These are phyloP conservation scores for Schwanniomyces etchellsii DNA, from an alignment of 1,139 yeast genomes.

Conservation along the genomic window DNA sequence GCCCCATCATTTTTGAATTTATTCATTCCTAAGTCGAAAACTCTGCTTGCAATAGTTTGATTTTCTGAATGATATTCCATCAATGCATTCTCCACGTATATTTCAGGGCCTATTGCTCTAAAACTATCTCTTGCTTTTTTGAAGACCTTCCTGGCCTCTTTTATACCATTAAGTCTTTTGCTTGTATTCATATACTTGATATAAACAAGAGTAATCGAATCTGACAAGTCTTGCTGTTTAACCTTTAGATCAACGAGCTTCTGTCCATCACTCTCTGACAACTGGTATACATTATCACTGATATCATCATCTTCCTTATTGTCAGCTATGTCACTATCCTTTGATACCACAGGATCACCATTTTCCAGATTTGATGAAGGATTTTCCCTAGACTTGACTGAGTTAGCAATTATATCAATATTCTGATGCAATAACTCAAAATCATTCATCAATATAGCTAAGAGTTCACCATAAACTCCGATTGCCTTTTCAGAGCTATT, in stretches of 20 bases:
- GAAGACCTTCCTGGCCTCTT: conserved; percentile 68
- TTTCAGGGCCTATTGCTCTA: conserved; percentile 58
- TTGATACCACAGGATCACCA: conserved; percentile 8
- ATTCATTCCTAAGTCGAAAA: conserved; percentile 77
- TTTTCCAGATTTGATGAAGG: conserved; percentile 2
- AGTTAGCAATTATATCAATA: conserved; percentile 14
- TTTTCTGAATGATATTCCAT: conserved; percentile 71
- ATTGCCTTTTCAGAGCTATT: conserved; percentile 49
- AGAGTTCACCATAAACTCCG: conserved; percentile 44
- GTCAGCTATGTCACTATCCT: conserved; percentile 13
- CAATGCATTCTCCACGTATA: conserved; percentile 77
- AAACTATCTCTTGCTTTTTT: conserved; percentile 50
- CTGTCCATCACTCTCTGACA: conserved; percentile 23
- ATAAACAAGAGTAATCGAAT: conserved; percentile 45
- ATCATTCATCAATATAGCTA: conserved; percentile 33
- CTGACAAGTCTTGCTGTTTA: conserved; percentile 18
- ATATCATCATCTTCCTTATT: conserved; percentile 10
- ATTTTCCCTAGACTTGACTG: conserved; percentile 3
- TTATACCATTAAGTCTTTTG: conserved; percentile 59
- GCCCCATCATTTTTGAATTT: conserved; percentile 51
- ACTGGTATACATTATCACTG: conserved; percentile 10
- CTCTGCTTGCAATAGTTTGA: conserved; percentile 64
- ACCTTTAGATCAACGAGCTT: conserved; percentile 17
- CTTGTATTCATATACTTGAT: conserved; percentile 55
- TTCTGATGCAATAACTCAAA: not conserved